phyloP scores from a whole-genome alignment of 2,329 filamentous ascomycete genomes.

The Anthostomella pinea region DNA sequence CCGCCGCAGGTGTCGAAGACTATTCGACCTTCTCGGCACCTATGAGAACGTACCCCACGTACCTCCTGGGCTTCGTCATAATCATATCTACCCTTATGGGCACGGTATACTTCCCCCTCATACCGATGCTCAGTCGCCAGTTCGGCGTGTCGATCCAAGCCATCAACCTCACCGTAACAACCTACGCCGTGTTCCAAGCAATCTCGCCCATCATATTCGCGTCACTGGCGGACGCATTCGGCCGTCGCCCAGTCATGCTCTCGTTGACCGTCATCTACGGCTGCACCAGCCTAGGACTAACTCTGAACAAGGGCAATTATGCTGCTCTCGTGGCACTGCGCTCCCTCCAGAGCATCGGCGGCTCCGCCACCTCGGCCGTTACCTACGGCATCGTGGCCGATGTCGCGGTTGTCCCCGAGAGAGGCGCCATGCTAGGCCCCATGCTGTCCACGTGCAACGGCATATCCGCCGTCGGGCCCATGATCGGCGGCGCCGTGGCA shows the following conservation, averaged over 20 bases:
- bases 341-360: conserved; percentile 42
- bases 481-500: conserved; percentile 1
- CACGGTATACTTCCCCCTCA: conserved; percentile 12
- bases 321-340: conserved; percentile 35
- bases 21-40: neutral
- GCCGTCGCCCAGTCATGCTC: conserved; percentile 2
- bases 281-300: conserved; percentile 38
- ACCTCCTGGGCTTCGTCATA: conserved; percentile 7
- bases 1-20: neutral
- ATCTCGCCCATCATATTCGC: conserved; percentile 4
- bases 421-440: conserved; percentile 2
- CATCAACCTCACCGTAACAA: conserved; percentile 10
- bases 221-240: conserved; percentile 3
- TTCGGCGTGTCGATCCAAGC: conserved; percentile 4
- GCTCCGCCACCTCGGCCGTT: conserved; percentile 39
- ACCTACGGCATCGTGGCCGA: conserved; percentile 14
- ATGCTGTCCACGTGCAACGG: conserved; percentile 3
- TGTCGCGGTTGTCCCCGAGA: neutral
- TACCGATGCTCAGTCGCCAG: conserved; percentile 2
- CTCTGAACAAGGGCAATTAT: conserved; percentile 35
- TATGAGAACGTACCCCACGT: neutral
- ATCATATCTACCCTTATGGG: conserved; percentile 8
- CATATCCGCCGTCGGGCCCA: conserved; percentile 1
- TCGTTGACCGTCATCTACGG: conserved; percentile 36
- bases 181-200: conserved; percentile 8